These are phyloP conservation scores for Ambrosiella xylebori DNA, from an alignment of 2,329 filamentous ascomycete genomes.

Conservation along the genomic window DNA sequence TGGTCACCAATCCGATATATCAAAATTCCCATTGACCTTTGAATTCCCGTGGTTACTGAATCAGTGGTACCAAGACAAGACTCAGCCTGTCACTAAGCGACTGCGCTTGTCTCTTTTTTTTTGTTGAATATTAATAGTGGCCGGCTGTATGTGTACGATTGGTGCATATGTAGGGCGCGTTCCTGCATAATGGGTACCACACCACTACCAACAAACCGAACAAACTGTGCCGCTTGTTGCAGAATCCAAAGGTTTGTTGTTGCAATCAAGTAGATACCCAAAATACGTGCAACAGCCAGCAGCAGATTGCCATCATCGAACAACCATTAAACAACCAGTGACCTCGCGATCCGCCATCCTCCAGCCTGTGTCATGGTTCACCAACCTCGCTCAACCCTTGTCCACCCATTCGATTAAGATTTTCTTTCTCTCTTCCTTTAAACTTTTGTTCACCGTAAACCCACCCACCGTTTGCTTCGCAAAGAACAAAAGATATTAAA, in stretches of 20 bases:
- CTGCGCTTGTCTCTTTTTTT: neutral
- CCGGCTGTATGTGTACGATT: neutral
- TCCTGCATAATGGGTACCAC: constrained; percentile 1
- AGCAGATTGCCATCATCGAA: neutral
- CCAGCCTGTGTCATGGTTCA: neutral
- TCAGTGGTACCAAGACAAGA: neutral
- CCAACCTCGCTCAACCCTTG: too few relatives aligned
- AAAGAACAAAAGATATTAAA: too few relatives aligned
- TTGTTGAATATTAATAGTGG: neutral
- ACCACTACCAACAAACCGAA: neutral
- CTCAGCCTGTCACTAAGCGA: neutral
- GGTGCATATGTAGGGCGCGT: neutral
- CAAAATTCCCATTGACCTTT: neutral
- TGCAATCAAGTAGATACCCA: neutral
- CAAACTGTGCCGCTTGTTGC: neutral
- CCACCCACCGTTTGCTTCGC: too few relatives aligned
- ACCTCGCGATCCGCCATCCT: neutral
- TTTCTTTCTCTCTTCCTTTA: too few relatives aligned
- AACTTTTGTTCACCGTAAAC: too few relatives aligned
- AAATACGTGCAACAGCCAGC: neutral
- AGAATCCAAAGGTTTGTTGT: neutral
- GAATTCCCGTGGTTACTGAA: neutral
- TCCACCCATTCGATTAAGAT: too few relatives aligned
- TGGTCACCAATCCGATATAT: neutral
- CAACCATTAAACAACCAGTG: neutral